Percentiles rank a stretch among this genome's conserved stretches.
Conservation (phyloP, 495 filamentous ascomycete genomes). For the Tuber calosporum region DNA sequence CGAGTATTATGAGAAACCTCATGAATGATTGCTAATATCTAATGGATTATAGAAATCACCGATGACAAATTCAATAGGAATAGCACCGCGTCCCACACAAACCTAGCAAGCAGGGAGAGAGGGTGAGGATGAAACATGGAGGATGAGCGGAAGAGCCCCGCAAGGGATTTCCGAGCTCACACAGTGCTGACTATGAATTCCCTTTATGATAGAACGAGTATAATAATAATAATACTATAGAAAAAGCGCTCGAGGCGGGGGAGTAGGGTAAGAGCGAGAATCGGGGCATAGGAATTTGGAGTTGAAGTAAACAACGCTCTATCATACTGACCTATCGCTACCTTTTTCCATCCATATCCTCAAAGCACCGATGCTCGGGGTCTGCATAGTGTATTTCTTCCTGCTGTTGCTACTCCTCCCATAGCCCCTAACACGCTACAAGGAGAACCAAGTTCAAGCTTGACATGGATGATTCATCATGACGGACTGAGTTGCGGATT, state of each 20-base stretch:
- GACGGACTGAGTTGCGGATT: neutral
- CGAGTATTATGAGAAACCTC: neutral
- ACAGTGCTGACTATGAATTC: neutral
- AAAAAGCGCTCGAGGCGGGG: neutral
- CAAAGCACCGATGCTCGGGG: neutral
- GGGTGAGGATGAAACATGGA: neutral
- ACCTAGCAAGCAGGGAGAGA: neutral
- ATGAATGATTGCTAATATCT: neutral
- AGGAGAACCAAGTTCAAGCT: neutral
- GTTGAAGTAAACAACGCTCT: neutral
- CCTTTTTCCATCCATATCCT: neutral
- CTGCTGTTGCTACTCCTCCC: neutral
- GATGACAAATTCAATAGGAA: neutral
- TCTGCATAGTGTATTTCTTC: neutral
- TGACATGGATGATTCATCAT: neutral
- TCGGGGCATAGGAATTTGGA: neutral
- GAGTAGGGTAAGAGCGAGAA: neutral
- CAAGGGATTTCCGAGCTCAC: neutral
- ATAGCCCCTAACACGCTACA: neutral
- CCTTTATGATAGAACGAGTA: neutral
- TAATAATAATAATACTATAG: too few species aligned
- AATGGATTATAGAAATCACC: neutral
- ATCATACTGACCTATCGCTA: neutral
- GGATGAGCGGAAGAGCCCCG: neutral
- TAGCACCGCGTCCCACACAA: neutral